Evolutionary conservation across 1,284 basidiomycete genomes (phyloP), one percentile per base, ranked within the genome.

Genomic region (Cutaneotrichosporon mucoides): DNA sequence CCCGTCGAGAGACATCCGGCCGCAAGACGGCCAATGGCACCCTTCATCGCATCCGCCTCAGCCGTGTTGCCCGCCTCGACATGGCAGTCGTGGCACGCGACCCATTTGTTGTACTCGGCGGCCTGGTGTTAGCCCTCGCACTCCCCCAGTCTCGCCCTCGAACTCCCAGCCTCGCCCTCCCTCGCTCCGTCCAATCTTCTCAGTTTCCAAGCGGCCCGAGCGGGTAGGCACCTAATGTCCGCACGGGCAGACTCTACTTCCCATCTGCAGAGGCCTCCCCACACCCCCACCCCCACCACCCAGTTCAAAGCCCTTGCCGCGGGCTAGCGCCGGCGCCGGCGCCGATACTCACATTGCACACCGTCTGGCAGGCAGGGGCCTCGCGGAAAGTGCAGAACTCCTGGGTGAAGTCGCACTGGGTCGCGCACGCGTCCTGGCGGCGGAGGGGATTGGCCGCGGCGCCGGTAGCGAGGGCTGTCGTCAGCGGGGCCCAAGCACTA

Each of bases 301-400:
- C 24, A 24, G 24, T 24, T 24, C 24, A 24, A 24, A 24, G 24
- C 24, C 24, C 24, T 24, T 24, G 24, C 24, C 3, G 24, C 24
- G 3, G 24, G 24, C 24, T 24, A 24, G 24, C 24, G 24, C 24
- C 24, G 24, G 24, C 3, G n/a, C 16, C 4, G 15, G 15, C 15
- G 33, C 2, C 24, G 11, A 10, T 5, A 48, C 46, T 48, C 34
- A 48, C 46, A 8, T 24, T 48, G 46, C 46, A 48, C 5, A 48
- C 46, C 24, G 8, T 13, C 12, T 9, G 5, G 46, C 46, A 48
- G 46, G 33, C 34, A 33, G 46, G 46, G 33, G 46, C 34, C 46
- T 48, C 46, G 46, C 46, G 46, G 46, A 48, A 48, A 10, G 46
- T 36, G 34, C 46, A 48, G 33, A 48, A 34, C 46, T 48, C 34